phyloP scores from a whole-genome alignment of 225 moss, liverwort and hornwort species.

The Takakia lepidozioides region DNA sequence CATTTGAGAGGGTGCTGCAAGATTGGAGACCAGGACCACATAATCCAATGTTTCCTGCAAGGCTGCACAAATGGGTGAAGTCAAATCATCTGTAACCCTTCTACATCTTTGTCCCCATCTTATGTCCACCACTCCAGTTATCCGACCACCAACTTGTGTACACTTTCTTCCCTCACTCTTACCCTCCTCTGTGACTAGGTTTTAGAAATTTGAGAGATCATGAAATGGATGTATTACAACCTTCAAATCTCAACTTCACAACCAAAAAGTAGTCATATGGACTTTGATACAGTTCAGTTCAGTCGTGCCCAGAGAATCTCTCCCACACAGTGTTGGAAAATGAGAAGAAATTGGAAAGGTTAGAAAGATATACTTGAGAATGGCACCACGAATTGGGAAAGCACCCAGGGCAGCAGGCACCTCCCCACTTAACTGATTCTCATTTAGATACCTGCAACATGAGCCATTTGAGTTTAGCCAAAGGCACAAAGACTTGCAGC shows the following conservation, averaged over 20 bases:
- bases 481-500: no score
- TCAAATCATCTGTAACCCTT: not conserved
- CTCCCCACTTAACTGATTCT: slow-evolving; percentile 64
- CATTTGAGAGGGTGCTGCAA: slow-evolving; percentile 41
- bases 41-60: slow-evolving; percentile 62
- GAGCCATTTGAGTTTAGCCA: not conserved
- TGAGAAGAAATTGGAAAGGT: no score
- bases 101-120: no score
- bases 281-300: no score
- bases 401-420: slow-evolving; percentile 76
- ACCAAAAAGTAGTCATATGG: no score
- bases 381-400: slow-evolving; percentile 61
- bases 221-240: no score
- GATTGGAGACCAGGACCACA: slow-evolving; percentile 67
- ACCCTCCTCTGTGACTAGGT: no score
- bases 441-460: slow-evolving; percentile 58
- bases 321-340: no score
- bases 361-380: slow-evolving; percentile 78
- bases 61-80: slow-evolving; percentile 33
- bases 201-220: no score
- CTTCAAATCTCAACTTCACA: no score
- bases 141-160: not conserved
- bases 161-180: not conserved
- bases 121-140: not conserved
- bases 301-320: no score